These are phyloP conservation scores for Medicago truncatula DNA, from an alignment of 306 rosid species.

Conservation along the genomic window DNA sequence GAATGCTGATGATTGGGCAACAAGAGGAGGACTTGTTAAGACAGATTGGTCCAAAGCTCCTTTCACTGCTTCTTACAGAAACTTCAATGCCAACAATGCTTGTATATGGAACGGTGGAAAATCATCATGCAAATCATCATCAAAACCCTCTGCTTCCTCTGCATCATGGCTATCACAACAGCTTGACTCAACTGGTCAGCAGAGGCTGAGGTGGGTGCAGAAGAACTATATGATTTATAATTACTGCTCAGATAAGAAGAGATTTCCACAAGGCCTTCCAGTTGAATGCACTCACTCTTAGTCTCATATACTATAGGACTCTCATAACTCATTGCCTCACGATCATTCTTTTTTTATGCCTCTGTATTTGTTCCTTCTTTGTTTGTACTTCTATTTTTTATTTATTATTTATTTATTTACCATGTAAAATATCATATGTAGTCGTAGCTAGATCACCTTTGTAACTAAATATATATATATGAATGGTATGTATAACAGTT, in stretches of 20 bases:
- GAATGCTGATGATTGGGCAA: conserved; percentile 90
- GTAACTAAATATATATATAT: not conserved
- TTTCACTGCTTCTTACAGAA: conserved; percentile 66
- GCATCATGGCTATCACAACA: conserved; percentile 56
- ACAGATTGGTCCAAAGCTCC: conserved; percentile 80
- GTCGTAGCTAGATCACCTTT: not conserved
- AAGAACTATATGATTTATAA: conserved; percentile 71
- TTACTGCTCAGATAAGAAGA: conserved; percentile 59
- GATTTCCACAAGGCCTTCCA: conserved; percentile 72
- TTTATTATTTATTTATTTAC: not conserved
- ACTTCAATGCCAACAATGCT: conserved; percentile 63
- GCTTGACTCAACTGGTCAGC: conserved; percentile 53
- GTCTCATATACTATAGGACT: not conserved
- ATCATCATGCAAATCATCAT: conserved; percentile 56
- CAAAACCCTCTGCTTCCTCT: conserved; percentile 23
- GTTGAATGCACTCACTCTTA: conserved; percentile 49
- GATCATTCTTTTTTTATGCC: not conserved
- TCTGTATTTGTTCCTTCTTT: not conserved
- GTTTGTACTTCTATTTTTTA: not conserved
- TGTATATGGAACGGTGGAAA: conserved; percentile 57
- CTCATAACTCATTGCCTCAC: not conserved
- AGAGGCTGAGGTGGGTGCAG: conserved; percentile 64
- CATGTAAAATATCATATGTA: not conserved
- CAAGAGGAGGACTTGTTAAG: conserved; percentile 71
- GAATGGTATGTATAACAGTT: not conserved